Evolutionary conservation across 805 yeast genomes (phyloP), one percentile per base, ranked within the genome.

Genomic region (Yamadazyma philogaea): DNA sequence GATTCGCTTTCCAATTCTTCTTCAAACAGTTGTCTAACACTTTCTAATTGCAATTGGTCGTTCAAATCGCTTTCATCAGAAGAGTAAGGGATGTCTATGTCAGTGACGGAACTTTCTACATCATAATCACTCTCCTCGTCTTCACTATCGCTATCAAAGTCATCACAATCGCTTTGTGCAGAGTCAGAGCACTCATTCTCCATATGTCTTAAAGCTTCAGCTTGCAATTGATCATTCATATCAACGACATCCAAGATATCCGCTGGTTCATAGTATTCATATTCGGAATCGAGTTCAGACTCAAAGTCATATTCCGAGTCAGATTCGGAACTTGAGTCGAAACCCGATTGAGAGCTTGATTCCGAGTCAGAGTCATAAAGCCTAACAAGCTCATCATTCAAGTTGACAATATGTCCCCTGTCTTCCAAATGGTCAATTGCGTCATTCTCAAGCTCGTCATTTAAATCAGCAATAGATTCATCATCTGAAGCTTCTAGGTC

Each of bases 221-320:
- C 66, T 50, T 64, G 67, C 46, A 66, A 57, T 48, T 59, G 65
- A 42, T 68, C 71, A 46, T 66, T 66, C 59, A 67, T 49, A 55
- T 68, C 73, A 20, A 64, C 54, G 15, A 63, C 49, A 38, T 66
- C 71, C 34, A 56, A 54, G 30, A 54, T 53, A 39, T 64, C 68
- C 45, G 59, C 60, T 32, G 64, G 61, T 41, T 59, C 63, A 28
- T 36, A 46, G 19, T 53, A 56, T 14, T 51, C 33, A 16, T 31
- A 39, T 30, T 19, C 34, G 17, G 34, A 22, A n/a, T 16, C 34
- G n/a, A n/a, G n/a, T n/a, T 52, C 56, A 18, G 46, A 41, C 20
- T 47, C 55, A 22, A 53, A 51, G 32, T 45, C 54, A 36, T 43
- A 48, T 26, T 45, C 45, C 8, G 21, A 30, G 22, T 34, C 39